phyloP scores from a whole-genome alignment of 2,329 filamentous ascomycete species.

The Ilyonectria robusta region DNA sequence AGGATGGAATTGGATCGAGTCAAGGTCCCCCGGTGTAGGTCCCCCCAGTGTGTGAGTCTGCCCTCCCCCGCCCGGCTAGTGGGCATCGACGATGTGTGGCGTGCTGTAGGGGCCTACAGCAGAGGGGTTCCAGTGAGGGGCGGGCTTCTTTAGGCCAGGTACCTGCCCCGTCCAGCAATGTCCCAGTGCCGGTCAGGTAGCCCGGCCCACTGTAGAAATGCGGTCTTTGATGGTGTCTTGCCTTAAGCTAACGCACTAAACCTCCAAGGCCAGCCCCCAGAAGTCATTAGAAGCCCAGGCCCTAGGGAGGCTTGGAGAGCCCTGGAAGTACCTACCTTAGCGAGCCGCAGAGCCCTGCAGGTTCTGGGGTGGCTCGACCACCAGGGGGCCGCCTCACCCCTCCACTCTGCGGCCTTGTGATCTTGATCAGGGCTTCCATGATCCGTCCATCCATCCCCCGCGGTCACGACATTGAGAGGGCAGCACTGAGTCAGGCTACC shows the following conservation, averaged over 20 bases:
- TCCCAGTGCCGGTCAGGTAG: background rate
- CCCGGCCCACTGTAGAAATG: background rate
- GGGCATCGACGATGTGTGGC: background rate
- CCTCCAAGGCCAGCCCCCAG: background rate
- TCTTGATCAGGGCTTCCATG: background rate
- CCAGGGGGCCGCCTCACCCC: constrained; percentile 23
- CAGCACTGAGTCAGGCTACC: constrained; percentile 18
- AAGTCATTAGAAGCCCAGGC: background rate
- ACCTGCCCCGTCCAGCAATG: background rate
- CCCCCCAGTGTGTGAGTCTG: background rate
- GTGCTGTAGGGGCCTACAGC: background rate
- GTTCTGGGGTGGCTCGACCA: constrained; percentile 18
- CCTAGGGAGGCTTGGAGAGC: background rate
- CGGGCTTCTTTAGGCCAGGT: background rate
- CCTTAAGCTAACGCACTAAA: constrained; percentile 1
- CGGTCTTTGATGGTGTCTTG: background rate
- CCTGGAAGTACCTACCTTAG: background rate
- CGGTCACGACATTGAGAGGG: constrained; percentile 19
- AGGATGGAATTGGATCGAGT: constrained; percentile 22
- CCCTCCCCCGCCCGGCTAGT: background rate
- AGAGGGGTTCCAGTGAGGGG: background rate
- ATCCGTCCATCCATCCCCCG: constrained; percentile 19
- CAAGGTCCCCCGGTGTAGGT: constrained; percentile 12
- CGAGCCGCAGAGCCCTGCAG: constrained; percentile 4
- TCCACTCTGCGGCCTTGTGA: constrained; percentile 14